Percentiles rank a stretch among this genome's conserved stretches.
phyloP scores from a whole-genome alignment of 108 stramenopile genomes.

The Mediolabrus comicus region DNA sequence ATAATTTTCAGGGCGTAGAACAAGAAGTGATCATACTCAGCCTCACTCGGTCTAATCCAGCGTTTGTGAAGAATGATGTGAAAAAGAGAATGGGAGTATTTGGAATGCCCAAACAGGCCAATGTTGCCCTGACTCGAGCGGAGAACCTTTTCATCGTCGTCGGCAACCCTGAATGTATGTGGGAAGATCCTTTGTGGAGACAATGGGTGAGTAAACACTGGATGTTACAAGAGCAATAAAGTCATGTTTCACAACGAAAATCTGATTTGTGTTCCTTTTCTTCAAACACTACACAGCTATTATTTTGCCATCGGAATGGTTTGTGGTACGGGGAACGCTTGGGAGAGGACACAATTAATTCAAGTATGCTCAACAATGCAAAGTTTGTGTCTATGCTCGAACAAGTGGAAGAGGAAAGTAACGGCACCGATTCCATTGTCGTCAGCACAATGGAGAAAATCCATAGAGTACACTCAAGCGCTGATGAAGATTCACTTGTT shows the following conservation, averaged over 20 bases:
- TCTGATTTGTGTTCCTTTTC: neutral
- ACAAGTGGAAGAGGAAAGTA: neutral
- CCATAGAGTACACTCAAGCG: conserved; percentile 12
- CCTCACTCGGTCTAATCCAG: conserved; percentile 56
- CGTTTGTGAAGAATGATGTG: conserved; percentile 54
- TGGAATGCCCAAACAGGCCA: conserved; percentile 65
- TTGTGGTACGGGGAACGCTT: conserved; percentile 61
- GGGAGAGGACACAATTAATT: neutral
- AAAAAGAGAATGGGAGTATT: conserved; percentile 58
- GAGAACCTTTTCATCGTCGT: conserved; percentile 67
- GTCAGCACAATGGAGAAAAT: conserved; percentile 34
- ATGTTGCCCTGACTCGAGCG: conserved; percentile 76
- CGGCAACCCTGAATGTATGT: conserved; percentile 67
- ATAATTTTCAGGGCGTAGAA: conserved; percentile 81
- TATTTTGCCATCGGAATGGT: conserved; percentile 66
- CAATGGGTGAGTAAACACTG: conserved; percentile 24
- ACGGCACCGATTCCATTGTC: neutral
- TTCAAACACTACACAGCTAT: conserved; percentile 17
- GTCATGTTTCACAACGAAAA: neutral
- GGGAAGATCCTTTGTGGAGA: conserved; percentile 55
- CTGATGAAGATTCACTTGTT: too few relatives aligned
- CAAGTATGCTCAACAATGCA: neutral
- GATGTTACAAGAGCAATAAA: neutral
- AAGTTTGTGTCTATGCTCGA: conserved; percentile 1
- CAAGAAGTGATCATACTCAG: conserved; percentile 65